phyloP scores from a whole-genome alignment of 345 rosid species.

The Microcos paniculata region DNA sequence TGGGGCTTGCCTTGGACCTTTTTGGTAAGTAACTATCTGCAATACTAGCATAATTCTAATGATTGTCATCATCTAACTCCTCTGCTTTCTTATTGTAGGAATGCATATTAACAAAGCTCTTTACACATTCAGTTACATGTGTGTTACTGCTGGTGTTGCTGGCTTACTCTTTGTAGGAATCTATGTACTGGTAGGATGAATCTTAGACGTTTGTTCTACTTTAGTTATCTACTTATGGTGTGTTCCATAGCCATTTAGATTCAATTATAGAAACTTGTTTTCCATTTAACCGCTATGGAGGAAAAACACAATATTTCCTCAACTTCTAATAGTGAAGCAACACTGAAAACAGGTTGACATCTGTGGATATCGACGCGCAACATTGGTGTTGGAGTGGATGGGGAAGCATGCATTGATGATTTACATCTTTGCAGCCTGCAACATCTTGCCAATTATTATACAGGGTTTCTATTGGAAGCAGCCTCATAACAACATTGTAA shows the following conservation, averaged over 20 bases:
- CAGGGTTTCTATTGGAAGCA: constrained; percentile 81
- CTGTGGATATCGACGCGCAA: constrained; percentile 43
- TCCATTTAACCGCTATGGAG: not conserved
- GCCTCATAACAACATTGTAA: constrained; percentile 71
- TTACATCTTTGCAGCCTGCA: constrained; percentile 62
- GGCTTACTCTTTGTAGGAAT: constrained; percentile 68
- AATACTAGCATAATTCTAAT: not conserved
- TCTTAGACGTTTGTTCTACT: not conserved
- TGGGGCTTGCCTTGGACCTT: constrained; percentile 55
- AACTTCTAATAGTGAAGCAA: not conserved
- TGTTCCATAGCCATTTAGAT: not conserved
- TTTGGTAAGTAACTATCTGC: constrained; percentile 39
- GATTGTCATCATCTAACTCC: not conserved
- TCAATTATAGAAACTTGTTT: not conserved
- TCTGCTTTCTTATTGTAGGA: constrained; percentile 40
- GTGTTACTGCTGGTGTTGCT: constrained; percentile 71
- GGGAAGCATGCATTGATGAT: constrained; percentile 76
- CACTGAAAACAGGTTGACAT: constrained; percentile 54
- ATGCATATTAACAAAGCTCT: constrained; percentile 87
- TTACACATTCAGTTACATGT: constrained; percentile 74
- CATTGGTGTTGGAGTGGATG: constrained; percentile 74
- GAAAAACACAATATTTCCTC: not conserved
- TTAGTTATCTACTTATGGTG: not conserved
- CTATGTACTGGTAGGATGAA: constrained; percentile 58
- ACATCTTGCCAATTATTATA: constrained; percentile 57